Evolutionary conservation across 495 filamentous ascomycete species (phyloP), one percentile per base, ranked within the genome.

Genomic region (Tetracladium setigerum): DNA sequence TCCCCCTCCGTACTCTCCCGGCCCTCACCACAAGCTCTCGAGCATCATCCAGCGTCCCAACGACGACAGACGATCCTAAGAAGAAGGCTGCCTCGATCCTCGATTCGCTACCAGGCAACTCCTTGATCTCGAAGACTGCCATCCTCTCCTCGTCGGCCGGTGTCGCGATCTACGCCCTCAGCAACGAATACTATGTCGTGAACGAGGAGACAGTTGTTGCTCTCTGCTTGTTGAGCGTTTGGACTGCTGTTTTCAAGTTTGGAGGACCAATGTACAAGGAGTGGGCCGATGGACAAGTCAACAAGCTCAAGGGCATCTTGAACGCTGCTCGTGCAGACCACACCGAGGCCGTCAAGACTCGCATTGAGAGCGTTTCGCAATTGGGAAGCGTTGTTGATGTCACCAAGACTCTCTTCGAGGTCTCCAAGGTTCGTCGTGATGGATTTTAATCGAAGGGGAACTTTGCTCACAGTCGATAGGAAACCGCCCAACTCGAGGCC

Each of bases 151-250:
- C 88, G 49, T 83, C 82, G 48, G 88, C 94, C 64, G 90, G 88
- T 73, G 63, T 90, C 52, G 89, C 87, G 56, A 77, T 95, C 60
- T 92, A 89, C 62, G 94, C 92, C 61, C 89, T 99, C 73, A 91
- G 85, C 83, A 99, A 95, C 71, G 94, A 99, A 76, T 84, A 97
- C 74, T 99, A 96, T 68, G 87, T 99, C 65, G 75, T 99, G 67
- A 99, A 97, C 72, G 91, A 97, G 75, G 94, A 99, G 75, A 78
- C 89, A 49, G 82, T 99, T 59, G 85, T 94, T 58, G 84, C 86
- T 45, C 75, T 99, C 71, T 87, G 81, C 64, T 72, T 96, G 49
- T 72, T 97, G 59, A 88, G 81, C 60, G 83, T 96, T 51, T 96
- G 94, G 81, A 84, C 70, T 59, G 88, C 81, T 43, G 76, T 95